Base-by-base conservation (phyloP, 2,329 filamentous ascomycete species). In the Paramyrothecium roridum region DNA sequence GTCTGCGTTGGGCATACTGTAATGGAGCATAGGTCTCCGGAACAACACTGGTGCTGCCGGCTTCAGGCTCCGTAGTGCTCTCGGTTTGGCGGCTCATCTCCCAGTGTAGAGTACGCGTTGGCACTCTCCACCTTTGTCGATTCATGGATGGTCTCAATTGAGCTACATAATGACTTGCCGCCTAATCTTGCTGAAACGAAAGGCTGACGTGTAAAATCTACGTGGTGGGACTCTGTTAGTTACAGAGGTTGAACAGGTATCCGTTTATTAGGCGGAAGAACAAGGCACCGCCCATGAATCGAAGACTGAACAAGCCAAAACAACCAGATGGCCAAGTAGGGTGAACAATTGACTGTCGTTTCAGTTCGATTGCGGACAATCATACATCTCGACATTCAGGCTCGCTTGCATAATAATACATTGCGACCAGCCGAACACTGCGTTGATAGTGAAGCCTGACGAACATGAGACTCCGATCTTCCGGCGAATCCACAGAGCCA, bases 21-120 rank as follows among this genome's bases (percentile, higher is more conserved):
- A 86, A 3, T 89, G 86, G 86, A 84, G 88, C 66, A 81, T 89
- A 60, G 86, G 84, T 0, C 67, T 80, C 10, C 89, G 85, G 84
- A 89, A 88, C 61, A 67, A 87, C 2, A 71, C 88, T 20, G 86
- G 86, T 1, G 80, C 80, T 2, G 62, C 88, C 22, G 85, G 85
- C 0, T 88, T 88, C 64, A 87, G 82, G 6, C 71, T 85, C 0
- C 84, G 81, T 57, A 82, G 81, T n/a, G 82, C 78, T 2, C 63
- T 85, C 30, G 83, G 82, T 0, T 80, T 53, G 80, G 70, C 12
- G 67, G 65, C 8, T 69, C 64, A 22, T 67, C 73, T 53, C 70
- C 56, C 12, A 60, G 50, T 13, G 57, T 65, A 45, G 58, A 58
- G 52, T 82, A 81, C 59, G 74, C 82, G 47, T 71, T 75, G 13